Evolutionary conservation across 2,329 filamentous ascomycete species (phyloP).

Genomic region (Arthrobotrys iridis): DNA sequence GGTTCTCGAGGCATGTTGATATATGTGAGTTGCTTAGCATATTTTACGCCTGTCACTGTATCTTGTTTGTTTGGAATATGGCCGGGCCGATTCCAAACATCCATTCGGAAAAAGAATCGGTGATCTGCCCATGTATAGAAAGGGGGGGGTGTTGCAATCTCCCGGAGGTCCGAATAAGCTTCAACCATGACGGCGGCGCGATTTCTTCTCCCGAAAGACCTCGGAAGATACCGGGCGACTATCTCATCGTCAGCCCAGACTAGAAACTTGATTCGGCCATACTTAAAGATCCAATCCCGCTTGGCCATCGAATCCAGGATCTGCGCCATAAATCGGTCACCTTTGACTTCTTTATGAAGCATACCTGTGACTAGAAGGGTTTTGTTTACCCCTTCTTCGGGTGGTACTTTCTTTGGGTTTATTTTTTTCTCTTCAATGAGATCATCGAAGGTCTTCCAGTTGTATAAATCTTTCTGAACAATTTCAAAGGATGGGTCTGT

Average conservation of each 20-base stretch:
- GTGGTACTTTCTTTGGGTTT: conserved; percentile 67
- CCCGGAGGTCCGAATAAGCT: conserved; percentile 69
- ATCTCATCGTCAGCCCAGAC: conserved; percentile 75
- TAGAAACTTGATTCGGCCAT: conserved; percentile 82
- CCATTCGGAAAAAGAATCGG: conserved; percentile 62
- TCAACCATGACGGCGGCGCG: conserved; percentile 71
- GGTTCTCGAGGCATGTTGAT: conserved; percentile 60
- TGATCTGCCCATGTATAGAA: conserved; percentile 60
- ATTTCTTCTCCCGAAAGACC: conserved; percentile 67
- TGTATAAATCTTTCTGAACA: conserved; percentile 69
- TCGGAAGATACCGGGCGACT: conserved; percentile 70
- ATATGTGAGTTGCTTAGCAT: conserved; percentile 65
- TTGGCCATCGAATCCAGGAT: conserved; percentile 70
- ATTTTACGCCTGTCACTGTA: conserved; percentile 65
- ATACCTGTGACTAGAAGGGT: conserved; percentile 79
- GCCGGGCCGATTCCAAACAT: conserved; percentile 65
- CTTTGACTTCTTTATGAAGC: conserved; percentile 67
- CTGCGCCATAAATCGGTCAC: conserved; percentile 70
- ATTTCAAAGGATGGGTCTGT: conserved; percentile 64
- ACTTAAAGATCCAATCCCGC: conserved; percentile 73
- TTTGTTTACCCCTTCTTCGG: conserved; percentile 70
- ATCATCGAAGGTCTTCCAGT: conserved; percentile 70
- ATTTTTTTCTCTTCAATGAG: conserved; percentile 67
- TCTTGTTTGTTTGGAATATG: conserved; percentile 62
- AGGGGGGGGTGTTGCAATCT: conserved; percentile 65